phyloP scores from a whole-genome alignment of 805 yeast genomes.

The Yamadazyma phyllophila region DNA sequence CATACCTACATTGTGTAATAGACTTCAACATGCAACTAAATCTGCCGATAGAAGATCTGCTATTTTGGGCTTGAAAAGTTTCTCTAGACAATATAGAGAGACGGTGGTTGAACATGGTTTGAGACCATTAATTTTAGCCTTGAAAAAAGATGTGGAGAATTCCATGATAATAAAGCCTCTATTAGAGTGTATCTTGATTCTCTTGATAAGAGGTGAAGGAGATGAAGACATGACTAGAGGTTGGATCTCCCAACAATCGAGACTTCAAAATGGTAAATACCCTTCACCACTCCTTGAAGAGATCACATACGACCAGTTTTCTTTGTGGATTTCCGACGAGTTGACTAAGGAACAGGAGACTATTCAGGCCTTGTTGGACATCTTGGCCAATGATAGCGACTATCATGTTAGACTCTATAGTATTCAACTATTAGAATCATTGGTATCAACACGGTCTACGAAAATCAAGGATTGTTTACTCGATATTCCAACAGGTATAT shows the following conservation, averaged over 20 bases:
- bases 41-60: slow-evolving; percentile 90
- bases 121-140: slow-evolving; percentile 64
- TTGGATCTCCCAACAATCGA: slow-evolving; percentile 73
- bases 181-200: slow-evolving; percentile 77
- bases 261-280: slow-evolving; percentile 72
- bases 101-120: slow-evolving; percentile 85
- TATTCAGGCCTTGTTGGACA: slow-evolving; percentile 31
- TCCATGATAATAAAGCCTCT: slow-evolving; percentile 72
- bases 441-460: slow-evolving; percentile 71
- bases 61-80: slow-evolving; percentile 81
- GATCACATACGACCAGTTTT: slow-evolving; percentile 72
- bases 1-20: slow-evolving; percentile 83
- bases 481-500: slow-evolving; percentile 73
- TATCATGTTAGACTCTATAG: slow-evolving; percentile 80
- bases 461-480: slow-evolving; percentile 73
- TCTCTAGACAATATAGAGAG: slow-evolving; percentile 85
- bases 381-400: slow-evolving; percentile 53
- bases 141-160: slow-evolving; percentile 67
- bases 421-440: slow-evolving; percentile 78
- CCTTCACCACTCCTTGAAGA: slow-evolving; percentile 68
- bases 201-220: slow-evolving; percentile 68
- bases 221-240: slow-evolving; percentile 64
- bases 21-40: slow-evolving; percentile 77
- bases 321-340: slow-evolving; percentile 94
- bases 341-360: slow-evolving; percentile 55